These are phyloP conservation scores for Eimeria maxima DNA, from an alignment of 169 alveolate genomes.

Conservation along the genomic window DNA sequence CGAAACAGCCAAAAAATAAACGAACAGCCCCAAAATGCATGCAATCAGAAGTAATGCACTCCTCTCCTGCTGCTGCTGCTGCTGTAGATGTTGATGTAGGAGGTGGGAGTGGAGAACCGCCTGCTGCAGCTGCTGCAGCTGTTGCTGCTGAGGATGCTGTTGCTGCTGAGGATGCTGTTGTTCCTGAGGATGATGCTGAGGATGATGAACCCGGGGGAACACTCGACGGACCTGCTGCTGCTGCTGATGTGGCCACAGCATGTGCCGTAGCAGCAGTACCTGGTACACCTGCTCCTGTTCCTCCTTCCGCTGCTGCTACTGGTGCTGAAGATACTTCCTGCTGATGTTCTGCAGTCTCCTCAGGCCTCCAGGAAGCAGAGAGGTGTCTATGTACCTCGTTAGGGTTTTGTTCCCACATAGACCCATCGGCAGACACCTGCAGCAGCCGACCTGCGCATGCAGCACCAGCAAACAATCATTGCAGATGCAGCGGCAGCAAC, in stretches of 20 bases:
- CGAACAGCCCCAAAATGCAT: slow-evolving; percentile 1
- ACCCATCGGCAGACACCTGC: slow-evolving; percentile 29
- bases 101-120: not conserved
- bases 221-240: not conserved
- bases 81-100: not conserved
- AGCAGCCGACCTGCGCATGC: slow-evolving; percentile 24
- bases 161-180: slow-evolving; percentile 12
- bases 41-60: not conserved
- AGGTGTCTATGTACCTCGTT: not conserved
- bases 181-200: not conserved
- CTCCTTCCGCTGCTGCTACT: slow-evolving; percentile 22
- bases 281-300: not conserved
- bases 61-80: slow-evolving; percentile 6
- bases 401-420: slow-evolving; percentile 19
- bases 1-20: slow-evolving; percentile 36
- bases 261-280: not conserved
- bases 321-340: not conserved
- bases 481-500: too few relatives aligned
- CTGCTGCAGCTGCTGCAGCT: not conserved
- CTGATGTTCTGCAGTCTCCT: not conserved
- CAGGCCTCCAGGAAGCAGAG: not conserved
- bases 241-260: not conserved
- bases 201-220: not conserved
- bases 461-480: not conserved
- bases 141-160: too few relatives aligned